Conservation (phyloP, 1,284 basidiomycete species). For the Volvariella volvacea region DNA sequence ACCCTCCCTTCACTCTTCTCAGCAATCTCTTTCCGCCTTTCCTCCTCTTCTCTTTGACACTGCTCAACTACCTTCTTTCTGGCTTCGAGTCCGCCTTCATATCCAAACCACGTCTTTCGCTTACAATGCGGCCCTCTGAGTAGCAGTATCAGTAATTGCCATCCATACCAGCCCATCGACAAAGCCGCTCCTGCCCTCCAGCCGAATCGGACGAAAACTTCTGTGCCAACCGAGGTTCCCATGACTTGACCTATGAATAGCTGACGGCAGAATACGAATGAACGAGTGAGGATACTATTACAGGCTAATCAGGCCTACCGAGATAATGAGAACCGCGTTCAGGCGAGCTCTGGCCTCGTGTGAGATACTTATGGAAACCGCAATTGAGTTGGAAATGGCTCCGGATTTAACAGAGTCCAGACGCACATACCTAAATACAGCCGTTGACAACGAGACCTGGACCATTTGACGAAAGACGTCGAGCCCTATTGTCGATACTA, state of each 20-base stretch:
- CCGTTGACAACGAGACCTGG: constrained; percentile 35
- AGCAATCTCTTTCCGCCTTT: not conserved
- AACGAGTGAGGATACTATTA: not conserved
- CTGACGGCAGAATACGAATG: constrained; percentile 18
- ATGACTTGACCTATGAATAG: constrained; percentile 56
- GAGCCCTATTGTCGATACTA: constrained; percentile 33
- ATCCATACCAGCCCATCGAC: constrained; percentile 42
- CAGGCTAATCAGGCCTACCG: constrained; percentile 31
- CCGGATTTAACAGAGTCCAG: not conserved
- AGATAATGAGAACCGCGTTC: constrained; percentile 58
- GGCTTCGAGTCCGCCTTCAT: constrained; percentile 39
- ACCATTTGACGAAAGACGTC: constrained; percentile 38
- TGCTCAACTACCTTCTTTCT: constrained; percentile 17
- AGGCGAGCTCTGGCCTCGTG: constrained; percentile 49
- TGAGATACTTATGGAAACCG: constrained; percentile 34
- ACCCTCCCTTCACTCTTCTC: not conserved
- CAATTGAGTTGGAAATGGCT: not conserved
- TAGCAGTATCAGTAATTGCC: constrained; percentile 36
- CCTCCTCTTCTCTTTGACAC: constrained; percentile 24
- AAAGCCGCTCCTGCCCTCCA: constrained; percentile 52
- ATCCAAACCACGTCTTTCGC: constrained; percentile 51
- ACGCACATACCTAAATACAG: constrained; percentile 28
- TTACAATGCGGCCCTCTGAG: constrained; percentile 49
- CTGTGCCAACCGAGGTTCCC: constrained; percentile 57
- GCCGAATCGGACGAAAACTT: constrained; percentile 52